Evolutionary conservation across 2,329 filamentous ascomycete species (phyloP), one percentile per base, ranked within the genome.

Genomic region (Alternaria triticimaculans): DNA sequence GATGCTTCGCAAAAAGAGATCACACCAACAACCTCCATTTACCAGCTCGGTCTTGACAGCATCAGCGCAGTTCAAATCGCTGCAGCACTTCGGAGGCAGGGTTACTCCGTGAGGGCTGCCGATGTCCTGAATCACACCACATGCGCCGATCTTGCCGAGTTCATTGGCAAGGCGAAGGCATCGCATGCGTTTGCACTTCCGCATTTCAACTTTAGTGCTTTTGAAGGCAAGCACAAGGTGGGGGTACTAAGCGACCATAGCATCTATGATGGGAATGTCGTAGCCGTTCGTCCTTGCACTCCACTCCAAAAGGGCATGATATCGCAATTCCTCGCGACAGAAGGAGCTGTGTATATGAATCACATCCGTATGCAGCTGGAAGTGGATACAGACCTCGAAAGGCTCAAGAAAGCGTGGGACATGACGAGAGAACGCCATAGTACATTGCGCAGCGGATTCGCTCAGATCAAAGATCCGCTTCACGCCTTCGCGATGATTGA

Each of bases 11-110:
- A 76, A 2, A 72, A 83, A 0, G 81, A 80, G 0, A 89, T 97
- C 50, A 72, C 76, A 4, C 84, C 84, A 12, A 76, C 86, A 10
- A 93, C 89, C 0, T 93, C 92, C 0, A 93, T 98, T 53, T 97
- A 95, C 72, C 89, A 91, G 62, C 87, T 97, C n/a, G 95, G 95
- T 0, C 82, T 97, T 4, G 94, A 97, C 79, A 97, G 94, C 76
- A 96, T 98, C 72, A 94, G 91, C 64, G 92, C 93, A 0, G 85
- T 88, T 15, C 94, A 97, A 73, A 84, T 97, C 10, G 92, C 93
- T 1, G 85, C 88, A 2, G 81, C 85, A 25, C 82, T 97, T 15
- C 88, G 90, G 18, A 86, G 84, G 43, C 72, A 85, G 18, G 89
- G 89, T 0, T 82, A 89, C 43, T 73, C 77, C 1, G 79, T 94